phyloP scores from a whole-genome alignment of 2,329 filamentous ascomycete genomes.

The Penicillium sp. region DNA sequence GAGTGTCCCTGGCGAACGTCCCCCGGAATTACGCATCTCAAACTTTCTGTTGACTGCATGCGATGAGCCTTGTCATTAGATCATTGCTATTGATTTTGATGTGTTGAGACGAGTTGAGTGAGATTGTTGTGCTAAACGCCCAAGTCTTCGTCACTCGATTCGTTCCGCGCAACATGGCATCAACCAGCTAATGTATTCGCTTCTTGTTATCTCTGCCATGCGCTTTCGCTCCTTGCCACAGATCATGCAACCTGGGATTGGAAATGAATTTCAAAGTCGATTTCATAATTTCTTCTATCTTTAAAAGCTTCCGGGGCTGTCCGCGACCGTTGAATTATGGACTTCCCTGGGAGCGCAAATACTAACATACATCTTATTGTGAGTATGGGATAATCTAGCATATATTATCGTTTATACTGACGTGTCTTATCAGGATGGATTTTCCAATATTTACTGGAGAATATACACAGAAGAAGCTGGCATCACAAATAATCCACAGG shows the following conservation, averaged over 20 bases:
- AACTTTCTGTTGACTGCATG: conserved; percentile 13
- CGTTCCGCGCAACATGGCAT: conserved; percentile 12
- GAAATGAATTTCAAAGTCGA: conserved; percentile 37
- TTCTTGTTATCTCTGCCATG: conserved; percentile 19
- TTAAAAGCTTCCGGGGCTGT: conserved; percentile 30
- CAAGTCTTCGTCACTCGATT: conserved; percentile 8
- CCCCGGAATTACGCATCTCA: conserved; percentile 28
- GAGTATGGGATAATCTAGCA: conserved; percentile 22
- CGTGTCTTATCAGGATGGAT: conserved; percentile 37
- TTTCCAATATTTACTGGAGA: conserved; percentile 45
- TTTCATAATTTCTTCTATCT: conserved; percentile 27
- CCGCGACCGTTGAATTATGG: conserved; percentile 38
- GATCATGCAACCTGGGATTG: conserved; percentile 20
- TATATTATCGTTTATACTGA: conserved; percentile 21
- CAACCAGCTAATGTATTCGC: conserved; percentile 18
- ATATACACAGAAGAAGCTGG: conserved; percentile 41
- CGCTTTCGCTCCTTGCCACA: conserved; percentile 21
- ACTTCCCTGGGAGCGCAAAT: conserved; percentile 44
- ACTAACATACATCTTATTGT: conserved; percentile 46
- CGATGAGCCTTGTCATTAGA: conserved; percentile 1
- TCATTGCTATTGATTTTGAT: not conserved
- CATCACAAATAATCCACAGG: conserved; percentile 30
- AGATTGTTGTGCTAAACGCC: conserved; percentile 10
- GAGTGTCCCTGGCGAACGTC: conserved; percentile 34
- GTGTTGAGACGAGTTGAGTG: not conserved